Evolutionary conservation across 2,329 filamentous ascomycete species (phyloP), one percentile per base, ranked within the genome.

Genomic region (Bipolaris cookei): DNA sequence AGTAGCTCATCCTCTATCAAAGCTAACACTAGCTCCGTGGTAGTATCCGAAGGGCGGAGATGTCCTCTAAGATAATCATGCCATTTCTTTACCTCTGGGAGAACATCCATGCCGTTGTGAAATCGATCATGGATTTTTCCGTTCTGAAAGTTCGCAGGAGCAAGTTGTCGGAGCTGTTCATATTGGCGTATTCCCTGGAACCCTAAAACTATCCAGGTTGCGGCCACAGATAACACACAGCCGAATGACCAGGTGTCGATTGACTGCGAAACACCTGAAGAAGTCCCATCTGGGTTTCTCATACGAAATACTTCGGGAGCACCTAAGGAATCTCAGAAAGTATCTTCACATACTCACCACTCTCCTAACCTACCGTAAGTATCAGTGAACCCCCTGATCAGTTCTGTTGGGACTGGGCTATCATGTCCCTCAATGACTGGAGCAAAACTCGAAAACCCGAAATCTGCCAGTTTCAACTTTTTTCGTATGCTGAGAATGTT

Each of bases 211-310:
- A 76, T 63, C 68, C 76, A 80, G 0, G 77, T 78, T 1, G 77
- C 78, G 4, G 74, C 72, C 1, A 76, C 60, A 0, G 77, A 79
- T 20, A 79, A 59, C 0, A 79, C 75, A 39, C 78, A 79, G 0
- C 66, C 66, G 23, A 65, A 58, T 1, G 78, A 79, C 78, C 78
- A 80, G 0, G 69, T 73, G 43, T 80, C 78, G 7, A 75, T 77
- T 1, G 59, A 63, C 52, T 75, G 75, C 3, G 57, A 41, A 0
- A 60, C 57, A 6, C 54, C 50, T 1, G 54, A 48, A 18, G 51
- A 3, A 0, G 54, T 57, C 0, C 53, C 57, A 11, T 57, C 50
- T 1, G 59, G 35, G 0, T 21, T 21, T 37, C 20, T 32, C n/a
- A 61, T 55, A 1, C 75, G 65, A 1, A 41, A 44, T 14, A 61